Evolutionary conservation across 495 filamentous ascomycete genomes (phyloP), one percentile per base, ranked within the genome.

Genomic region (Eremomyces bilateralis): DNA sequence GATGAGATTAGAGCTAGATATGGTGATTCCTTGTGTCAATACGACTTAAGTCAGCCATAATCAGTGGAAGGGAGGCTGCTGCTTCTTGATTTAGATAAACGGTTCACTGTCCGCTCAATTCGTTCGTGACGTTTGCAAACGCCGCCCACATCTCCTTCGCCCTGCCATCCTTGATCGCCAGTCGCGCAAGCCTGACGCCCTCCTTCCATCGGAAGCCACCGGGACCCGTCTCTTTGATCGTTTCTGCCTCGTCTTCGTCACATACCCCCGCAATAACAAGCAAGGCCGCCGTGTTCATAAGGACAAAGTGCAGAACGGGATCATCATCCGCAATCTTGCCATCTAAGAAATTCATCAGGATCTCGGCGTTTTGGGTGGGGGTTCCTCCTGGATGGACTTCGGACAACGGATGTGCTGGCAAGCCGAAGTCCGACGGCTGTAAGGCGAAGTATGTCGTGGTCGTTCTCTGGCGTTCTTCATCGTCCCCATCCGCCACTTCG

Each of bases 161-260:
- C 46, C 69, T 63, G 25, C 83, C 83, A 50, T 76, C 90, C 53
- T 68, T 65, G 13, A 92, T 67, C 0, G 78, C 75, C 74, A 79
- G 84, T 49, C 71, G 64, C 8, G 85, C 90, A 41, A 76, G 63
- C 40, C 84, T 61, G 11, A 93, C 69, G 28, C 84, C 90, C 47
- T 88, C 81, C 58, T 81, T 94, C 90, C 88, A 95, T 40, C 84
- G 64, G 11, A 73, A 69, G 18, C 80, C 80, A 8, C 76, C 82
- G 3, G 83, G 82, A 1, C 83, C 83, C 20, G 71, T 60, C 50
- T 91, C 80, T 20, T 50, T 67, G 39, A 91, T 66, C 18, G 91
- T 81, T 39, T 71, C 53, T 1, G 71, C 74, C 47, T 73, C 69
- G 21, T 85, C 74, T 1, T 72, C 68, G 37, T 93, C 85, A 44